These are phyloP conservation scores for Kockovaella imperatae DNA, from an alignment of 768 basidiomycete genomes.

Conservation along the genomic window DNA sequence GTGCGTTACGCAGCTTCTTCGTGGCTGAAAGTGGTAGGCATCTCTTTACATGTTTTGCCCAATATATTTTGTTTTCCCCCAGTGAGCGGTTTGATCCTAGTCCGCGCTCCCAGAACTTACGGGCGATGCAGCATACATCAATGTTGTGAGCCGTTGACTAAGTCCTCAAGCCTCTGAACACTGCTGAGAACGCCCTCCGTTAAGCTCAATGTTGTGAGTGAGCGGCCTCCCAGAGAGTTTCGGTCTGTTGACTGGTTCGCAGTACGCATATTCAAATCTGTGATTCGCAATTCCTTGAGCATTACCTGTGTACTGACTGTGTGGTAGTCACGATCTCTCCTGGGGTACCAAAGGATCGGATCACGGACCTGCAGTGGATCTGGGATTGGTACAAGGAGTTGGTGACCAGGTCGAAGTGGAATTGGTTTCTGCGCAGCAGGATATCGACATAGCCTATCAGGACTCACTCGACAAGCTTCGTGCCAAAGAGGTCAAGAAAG, in stretches of 20 bases:
- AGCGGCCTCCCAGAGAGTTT: not conserved
- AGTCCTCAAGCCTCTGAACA: slow-evolving; percentile 69
- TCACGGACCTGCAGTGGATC: slow-evolving; percentile 58
- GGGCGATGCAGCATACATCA: slow-evolving; percentile 38
- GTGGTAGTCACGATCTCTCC: slow-evolving; percentile 16
- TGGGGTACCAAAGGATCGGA: slow-evolving; percentile 93
- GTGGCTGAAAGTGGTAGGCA: slow-evolving; percentile 49
- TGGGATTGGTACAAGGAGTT: slow-evolving; percentile 64
- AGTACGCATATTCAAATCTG: slow-evolving; percentile 43
- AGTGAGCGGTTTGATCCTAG: slow-evolving; percentile 43
- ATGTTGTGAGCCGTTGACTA: slow-evolving; percentile 62
- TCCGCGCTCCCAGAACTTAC: slow-evolving; percentile 60
- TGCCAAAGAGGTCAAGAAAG: slow-evolving; percentile 39
- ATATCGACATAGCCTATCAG: slow-evolving; percentile 74
- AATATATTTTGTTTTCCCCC: slow-evolving; percentile 79
- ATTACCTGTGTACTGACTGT: not conserved
- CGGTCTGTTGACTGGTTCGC: slow-evolving; percentile 2
- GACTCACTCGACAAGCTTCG: slow-evolving; percentile 71
- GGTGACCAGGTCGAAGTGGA: slow-evolving; percentile 83
- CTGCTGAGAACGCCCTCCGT: slow-evolving; percentile 32
- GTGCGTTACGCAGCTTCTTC: slow-evolving; percentile 37
- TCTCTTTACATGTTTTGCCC: slow-evolving; percentile 80
- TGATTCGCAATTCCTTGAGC: slow-evolving; percentile 5
- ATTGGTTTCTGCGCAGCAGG: slow-evolving; percentile 69
- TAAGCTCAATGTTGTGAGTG: slow-evolving; percentile 31